phyloP scores from a whole-genome alignment of 352 stramenopile species.

The Phytophthora sp. region DNA sequence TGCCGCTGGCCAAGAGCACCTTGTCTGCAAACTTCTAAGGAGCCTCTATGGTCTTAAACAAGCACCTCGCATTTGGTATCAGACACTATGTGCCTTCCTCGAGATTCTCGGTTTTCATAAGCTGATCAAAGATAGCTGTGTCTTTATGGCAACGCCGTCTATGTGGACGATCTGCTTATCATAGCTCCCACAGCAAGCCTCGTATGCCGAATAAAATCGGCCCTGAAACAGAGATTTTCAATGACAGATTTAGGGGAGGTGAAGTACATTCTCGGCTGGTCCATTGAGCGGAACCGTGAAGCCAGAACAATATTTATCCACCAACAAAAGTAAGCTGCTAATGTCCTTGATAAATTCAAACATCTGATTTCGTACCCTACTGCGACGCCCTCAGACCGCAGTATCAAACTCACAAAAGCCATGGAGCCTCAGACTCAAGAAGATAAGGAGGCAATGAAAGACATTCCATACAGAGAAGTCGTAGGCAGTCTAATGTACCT shows the following conservation, averaged over 20 bases:
- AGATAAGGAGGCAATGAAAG: background rate
- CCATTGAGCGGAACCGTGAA: background rate
- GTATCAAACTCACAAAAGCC: background rate
- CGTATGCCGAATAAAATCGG: background rate
- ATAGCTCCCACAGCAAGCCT: background rate
- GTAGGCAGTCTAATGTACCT: conserved; percentile 13
- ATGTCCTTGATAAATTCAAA: background rate
- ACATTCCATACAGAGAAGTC: background rate
- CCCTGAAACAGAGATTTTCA: background rate
- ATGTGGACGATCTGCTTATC: background rate
- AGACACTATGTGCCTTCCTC: background rate
- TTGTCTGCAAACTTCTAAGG: background rate
- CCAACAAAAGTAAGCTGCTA: background rate
- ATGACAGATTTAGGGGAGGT: no score
- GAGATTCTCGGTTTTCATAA: background rate
- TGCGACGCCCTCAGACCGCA: background rate
- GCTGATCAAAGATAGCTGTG: background rate
- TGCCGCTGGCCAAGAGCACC: background rate
- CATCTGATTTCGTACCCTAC: background rate
- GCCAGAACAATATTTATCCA: background rate
- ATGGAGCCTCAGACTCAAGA: background rate
- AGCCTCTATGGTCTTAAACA: background rate
- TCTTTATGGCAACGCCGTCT: background rate
- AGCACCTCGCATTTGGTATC: background rate
- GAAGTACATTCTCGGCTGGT: background rate